phyloP scores from a whole-genome alignment of 2,329 filamentous ascomycete species.

The Penicillium sp. region DNA sequence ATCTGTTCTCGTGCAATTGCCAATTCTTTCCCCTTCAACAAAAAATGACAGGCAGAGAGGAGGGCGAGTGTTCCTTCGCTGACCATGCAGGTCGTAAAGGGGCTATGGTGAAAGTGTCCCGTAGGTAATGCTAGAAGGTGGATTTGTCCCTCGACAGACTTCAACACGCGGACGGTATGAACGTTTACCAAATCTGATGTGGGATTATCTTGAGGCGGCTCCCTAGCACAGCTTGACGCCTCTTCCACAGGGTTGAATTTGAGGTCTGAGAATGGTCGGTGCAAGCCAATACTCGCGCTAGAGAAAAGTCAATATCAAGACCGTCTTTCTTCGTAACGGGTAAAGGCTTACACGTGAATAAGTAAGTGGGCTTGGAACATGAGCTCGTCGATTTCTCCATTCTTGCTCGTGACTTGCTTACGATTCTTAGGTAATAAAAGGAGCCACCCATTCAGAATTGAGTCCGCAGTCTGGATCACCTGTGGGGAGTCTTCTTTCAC shows the following conservation, averaged over 20 bases:
- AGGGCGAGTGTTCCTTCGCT: conserved; percentile 37
- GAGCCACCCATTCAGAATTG: conserved; percentile 41
- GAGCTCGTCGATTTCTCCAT: conserved; percentile 50
- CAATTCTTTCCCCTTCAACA: conserved; percentile 33
- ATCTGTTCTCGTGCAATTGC: conserved; percentile 44
- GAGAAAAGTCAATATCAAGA: not conserved
- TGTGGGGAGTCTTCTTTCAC: conserved; percentile 25
- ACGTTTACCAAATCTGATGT: conserved; percentile 32
- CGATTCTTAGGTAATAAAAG: conserved; percentile 38
- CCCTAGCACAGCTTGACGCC: conserved; percentile 39
- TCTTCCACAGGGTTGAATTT: conserved; percentile 40
- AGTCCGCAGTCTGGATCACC: conserved; percentile 37
- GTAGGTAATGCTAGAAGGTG: conserved; percentile 40
- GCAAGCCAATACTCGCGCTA: conserved; percentile 38
- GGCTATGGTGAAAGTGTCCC: conserved; percentile 37
- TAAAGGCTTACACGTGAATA: conserved; percentile 41
- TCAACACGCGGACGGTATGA: conserved; percentile 42
- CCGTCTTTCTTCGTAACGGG: not conserved
- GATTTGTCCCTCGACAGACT: conserved; percentile 41
- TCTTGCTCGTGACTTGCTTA: conserved; percentile 33
- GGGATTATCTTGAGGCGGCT: conserved; percentile 15
- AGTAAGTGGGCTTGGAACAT: conserved; percentile 86
- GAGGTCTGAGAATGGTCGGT: conserved; percentile 43
- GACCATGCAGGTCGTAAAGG: conserved; percentile 46
- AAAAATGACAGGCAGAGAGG: conserved; percentile 39